Evolutionary conservation across 2,329 filamentous ascomycete genomes (phyloP), one percentile per base, ranked within the genome.

Genomic region (Aureobasidium sp.): DNA sequence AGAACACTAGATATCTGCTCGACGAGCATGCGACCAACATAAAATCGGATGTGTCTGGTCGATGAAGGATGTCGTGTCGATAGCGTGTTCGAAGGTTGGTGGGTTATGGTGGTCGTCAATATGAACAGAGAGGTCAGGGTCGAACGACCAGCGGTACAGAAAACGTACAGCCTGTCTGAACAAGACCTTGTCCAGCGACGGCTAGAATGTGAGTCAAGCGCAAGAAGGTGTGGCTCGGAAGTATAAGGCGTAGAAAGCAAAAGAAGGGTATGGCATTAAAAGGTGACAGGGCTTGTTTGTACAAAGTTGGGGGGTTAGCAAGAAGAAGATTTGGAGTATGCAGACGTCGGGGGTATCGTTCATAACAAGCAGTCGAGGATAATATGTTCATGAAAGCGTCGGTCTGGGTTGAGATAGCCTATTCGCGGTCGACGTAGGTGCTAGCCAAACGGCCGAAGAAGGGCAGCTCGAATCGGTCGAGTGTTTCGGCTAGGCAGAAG

Each of bases 361-460:
- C 23, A n/a, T 43, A 37, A 23, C 27, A 55, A 43, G 38, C 49
- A 38, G 23, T 15, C 1, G 33, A 25, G 33, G 35, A 21, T 27
- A 9, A 23, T 50, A 25, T 50, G 31, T 50, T 50, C 47, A 50
- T 50, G 49, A 40, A 27, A 45, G 7, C 9, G 35, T 38, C 21
- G 21, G 23, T 25, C 13, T 31, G 33, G 15, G 19, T 13, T 13
- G 38, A 11, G 29, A 15, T n/a, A 27, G 10, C 3, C 23, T 40
- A 87, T 73, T 96, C 94, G 70, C 96, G 89, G 69, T 96, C 93
- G 61, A 97, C 81, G 70, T 96, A 93, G 27, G 88, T 88, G 74
- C 87, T 95, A 45, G 94, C 94, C 67, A 96, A 77, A 43, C 80
- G 80, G 4, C 94, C 94, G 69, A 97, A 87, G 69, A 95, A 84